These are phyloP conservation scores for Sungouiella thailandica DNA, from an alignment of 805 yeast species.

Conservation along the genomic window DNA sequence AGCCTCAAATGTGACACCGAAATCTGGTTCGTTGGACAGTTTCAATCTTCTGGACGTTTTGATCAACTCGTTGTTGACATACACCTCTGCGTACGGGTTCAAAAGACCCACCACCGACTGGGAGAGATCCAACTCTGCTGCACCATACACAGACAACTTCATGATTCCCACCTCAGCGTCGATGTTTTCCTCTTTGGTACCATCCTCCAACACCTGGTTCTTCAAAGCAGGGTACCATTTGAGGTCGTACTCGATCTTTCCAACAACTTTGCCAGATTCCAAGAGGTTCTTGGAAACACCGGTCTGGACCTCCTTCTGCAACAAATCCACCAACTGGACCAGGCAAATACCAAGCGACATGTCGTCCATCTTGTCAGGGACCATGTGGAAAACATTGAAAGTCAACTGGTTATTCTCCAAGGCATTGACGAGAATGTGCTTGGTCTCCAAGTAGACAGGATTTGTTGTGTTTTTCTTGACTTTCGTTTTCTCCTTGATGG, in stretches of 20 bases:
- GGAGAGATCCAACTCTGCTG: conserved; percentile 50
- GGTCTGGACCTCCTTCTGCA: conserved; percentile 48
- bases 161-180: conserved; percentile 72
- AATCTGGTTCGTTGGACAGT: conserved; percentile 67
- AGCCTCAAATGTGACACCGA: conserved; percentile 60
- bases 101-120: conserved; percentile 47
- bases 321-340: conserved; percentile 53
- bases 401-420: conserved; percentile 51
- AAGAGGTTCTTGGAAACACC: conserved; percentile 40
- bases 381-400: conserved; percentile 50
- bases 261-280: conserved; percentile 52
- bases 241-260: conserved; percentile 53
- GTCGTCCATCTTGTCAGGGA: conserved; percentile 51
- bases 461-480: conserved; percentile 51
- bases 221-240: conserved; percentile 46
- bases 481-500: conserved; percentile 49
- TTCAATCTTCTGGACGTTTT: conserved; percentile 57
- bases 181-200: conserved; percentile 43
- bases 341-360: conserved; percentile 42
- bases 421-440: conserved; percentile 51
- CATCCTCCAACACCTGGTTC: conserved; percentile 43
- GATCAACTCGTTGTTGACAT: conserved; percentile 51
- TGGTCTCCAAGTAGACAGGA: conserved; percentile 66
- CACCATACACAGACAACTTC: conserved; percentile 58
- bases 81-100: conserved; percentile 67